Conservation (phyloP, 2,329 filamentous ascomycete species). For the Blumeria graminis region DNA sequence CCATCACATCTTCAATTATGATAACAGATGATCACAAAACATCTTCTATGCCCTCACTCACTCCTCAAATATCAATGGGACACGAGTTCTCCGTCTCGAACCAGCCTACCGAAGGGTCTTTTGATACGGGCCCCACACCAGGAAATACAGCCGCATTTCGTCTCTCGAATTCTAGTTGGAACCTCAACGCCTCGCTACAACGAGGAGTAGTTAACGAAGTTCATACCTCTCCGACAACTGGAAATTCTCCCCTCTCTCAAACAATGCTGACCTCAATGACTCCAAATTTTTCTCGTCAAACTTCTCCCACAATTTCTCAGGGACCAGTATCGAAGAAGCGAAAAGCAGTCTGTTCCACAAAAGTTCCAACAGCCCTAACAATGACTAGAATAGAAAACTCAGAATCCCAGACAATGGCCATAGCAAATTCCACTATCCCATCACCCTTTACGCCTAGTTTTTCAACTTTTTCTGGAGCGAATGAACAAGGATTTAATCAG, state of each 20-base stretch:
- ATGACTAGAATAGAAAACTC: slow-evolving; percentile 61
- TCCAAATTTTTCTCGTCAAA: slow-evolving; percentile 44
- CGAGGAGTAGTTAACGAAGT: slow-evolving; percentile 16
- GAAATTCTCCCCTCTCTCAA: slow-evolving; percentile 17
- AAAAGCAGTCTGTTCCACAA: slow-evolving; percentile 46
- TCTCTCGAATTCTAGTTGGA: slow-evolving; percentile 35
- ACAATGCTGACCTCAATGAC: slow-evolving; percentile 23
- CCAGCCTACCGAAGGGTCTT: slow-evolving; percentile 6
- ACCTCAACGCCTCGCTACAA: slow-evolving; percentile 34
- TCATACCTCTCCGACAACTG: slow-evolving; percentile 10
- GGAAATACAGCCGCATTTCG: slow-evolving; percentile 21
- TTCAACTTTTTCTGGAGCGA: slow-evolving; percentile 20
- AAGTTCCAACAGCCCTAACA: slow-evolving; percentile 46
- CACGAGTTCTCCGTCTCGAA: slow-evolving; percentile 15
- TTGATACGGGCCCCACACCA: slow-evolving; percentile 9
- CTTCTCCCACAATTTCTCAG: slow-evolving; percentile 39
- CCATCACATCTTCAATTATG: slow-evolving; percentile 71
- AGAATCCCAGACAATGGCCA: slow-evolving; percentile 15
- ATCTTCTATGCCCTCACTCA: slow-evolving; percentile 23
- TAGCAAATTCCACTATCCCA: slow-evolving; percentile 18
- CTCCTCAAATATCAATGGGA: slow-evolving; percentile 12
- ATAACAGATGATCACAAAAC: slow-evolving; percentile 98
- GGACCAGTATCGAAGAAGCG: slow-evolving; percentile 56
- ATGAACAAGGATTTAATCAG: slow-evolving; percentile 13
- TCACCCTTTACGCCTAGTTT: slow-evolving; percentile 30